Evolutionary conservation across 768 basidiomycete genomes (phyloP), one percentile per base, ranked within the genome.

Genomic region (Pisolithus microcarpus): DNA sequence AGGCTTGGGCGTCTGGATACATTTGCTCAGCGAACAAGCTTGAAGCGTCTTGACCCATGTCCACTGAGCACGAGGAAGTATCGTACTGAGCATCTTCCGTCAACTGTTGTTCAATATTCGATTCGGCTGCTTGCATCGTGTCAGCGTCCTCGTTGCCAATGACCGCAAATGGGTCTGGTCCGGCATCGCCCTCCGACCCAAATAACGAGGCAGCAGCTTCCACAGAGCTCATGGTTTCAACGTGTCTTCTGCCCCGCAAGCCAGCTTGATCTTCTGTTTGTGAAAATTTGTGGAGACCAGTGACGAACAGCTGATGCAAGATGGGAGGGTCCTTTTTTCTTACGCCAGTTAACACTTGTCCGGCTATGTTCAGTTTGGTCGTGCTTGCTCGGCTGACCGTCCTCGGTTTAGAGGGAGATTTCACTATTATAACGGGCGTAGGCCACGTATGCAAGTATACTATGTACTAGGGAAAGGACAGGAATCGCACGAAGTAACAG

Each of bases 171-270:
- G 79, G 78, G 69, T 87, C 84, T 30, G 76, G 72, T 16, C 70
- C 70, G 46, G 79, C 61, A 61, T 87, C 84, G 36, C 56, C 57
- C 30, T 79, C 78, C 48, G 78, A 69, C 54, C 81, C 85, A 73
- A 91, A 91, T 43, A 91, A 83, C 51, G 85, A 82, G 47, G 87
- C 84, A 34, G 89, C 89, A 57, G 85, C 82, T 72, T 88, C 86
- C 51, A 84, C 80, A 57, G 75, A 72, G 64, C 72, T 77, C 84
- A 85, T 85, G 61, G 61, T 59, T 66, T 56, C 64, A 69, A 57
- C 66, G 65, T 69, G 65, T 61, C 49, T 42, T 45, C 43, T 36
- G 46, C 21, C 28, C 26, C 56, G 49, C 43, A 43, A 53, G 39
- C 50, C 26, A 57, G 43, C 37, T 51, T 26, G 30, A 15, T 53